Conservation (phyloP, 805 yeast species). For the Hagleromyces aurorensis region DNA sequence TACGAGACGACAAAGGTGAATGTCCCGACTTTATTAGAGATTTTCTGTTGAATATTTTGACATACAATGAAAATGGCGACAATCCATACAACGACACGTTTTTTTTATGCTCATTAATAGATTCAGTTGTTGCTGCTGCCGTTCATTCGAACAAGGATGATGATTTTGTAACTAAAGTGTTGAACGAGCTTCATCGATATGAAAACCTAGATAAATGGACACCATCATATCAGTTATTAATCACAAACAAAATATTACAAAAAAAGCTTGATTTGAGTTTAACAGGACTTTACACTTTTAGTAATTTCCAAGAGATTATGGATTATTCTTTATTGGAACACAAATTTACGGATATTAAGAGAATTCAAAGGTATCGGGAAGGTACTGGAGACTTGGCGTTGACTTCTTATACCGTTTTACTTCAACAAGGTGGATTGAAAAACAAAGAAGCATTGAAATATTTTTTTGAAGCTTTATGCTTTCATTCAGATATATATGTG, state of each 20-base stretch:
- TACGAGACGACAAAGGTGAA: slow-evolving; percentile 56
- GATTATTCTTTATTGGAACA: slow-evolving; percentile 40
- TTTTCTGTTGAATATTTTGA: slow-evolving; percentile 60
- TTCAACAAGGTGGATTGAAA: slow-evolving; percentile 70
- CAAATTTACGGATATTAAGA: slow-evolving; percentile 29
- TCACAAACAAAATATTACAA: slow-evolving; percentile 43
- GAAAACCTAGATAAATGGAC: slow-evolving; percentile 80
- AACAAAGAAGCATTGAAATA: slow-evolving; percentile 54
- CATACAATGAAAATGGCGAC: slow-evolving; percentile 78
- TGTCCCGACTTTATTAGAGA: slow-evolving; percentile 52
- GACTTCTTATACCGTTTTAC: slow-evolving; percentile 61
- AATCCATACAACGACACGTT: slow-evolving; percentile 68
- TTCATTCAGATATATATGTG: slow-evolving; percentile 49
- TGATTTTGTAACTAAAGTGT: slow-evolving; percentile 38
- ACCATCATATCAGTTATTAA: slow-evolving; percentile 52
- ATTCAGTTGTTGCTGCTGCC: slow-evolving; percentile 41
- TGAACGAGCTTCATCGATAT: slow-evolving; percentile 64
- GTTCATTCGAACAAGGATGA: slow-evolving; percentile 29
- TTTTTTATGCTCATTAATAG: slow-evolving; percentile 53
- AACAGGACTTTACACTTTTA: slow-evolving; percentile 43
- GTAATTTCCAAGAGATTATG: slow-evolving; percentile 42
- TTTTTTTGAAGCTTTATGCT: slow-evolving; percentile 46
- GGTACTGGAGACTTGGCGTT: slow-evolving; percentile 45
- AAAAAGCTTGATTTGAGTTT: slow-evolving; percentile 56
- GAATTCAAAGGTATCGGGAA: slow-evolving; percentile 17